Conservation (phyloP, 495 filamentous ascomycete species). For the Aspergillus bertholletiae region DNA sequence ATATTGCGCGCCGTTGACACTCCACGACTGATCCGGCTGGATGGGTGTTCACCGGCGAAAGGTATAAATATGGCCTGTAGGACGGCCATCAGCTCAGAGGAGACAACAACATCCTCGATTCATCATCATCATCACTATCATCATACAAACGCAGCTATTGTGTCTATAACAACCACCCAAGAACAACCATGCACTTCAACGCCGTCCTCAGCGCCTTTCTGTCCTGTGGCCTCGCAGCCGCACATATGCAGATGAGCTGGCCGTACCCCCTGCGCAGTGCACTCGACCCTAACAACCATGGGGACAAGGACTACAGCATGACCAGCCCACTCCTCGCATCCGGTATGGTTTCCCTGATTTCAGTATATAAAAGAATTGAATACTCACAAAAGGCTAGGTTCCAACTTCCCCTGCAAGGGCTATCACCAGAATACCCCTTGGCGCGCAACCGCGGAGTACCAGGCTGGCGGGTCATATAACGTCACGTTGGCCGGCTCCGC, state of each 20-base stretch:
- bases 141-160: neutral
- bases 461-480: conserved; percentile 53
- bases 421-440: conserved; percentile 35
- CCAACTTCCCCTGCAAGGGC: conserved; percentile 68
- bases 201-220: conserved; percentile 1
- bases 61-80: neutral
- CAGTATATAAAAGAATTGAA: neutral
- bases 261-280: conserved; percentile 14
- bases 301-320: conserved; percentile 9
- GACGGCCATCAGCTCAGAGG: neutral
- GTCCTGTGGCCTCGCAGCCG: neutral
- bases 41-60: too few relatives aligned
- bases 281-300: conserved; percentile 4
- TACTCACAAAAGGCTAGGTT: conserved; percentile 24
- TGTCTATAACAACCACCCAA: neutral
- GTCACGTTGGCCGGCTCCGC: conserved; percentile 57
- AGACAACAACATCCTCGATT: neutral
- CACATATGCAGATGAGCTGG: conserved; percentile 16
- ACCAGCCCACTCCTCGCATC: conserved; percentile 3
- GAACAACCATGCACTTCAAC: conserved; percentile 2
- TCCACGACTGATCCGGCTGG: neutral
- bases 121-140: neutral
- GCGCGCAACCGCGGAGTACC: conserved; percentile 8
- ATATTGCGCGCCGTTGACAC: neutral
- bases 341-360: neutral